Conservation (phyloP, 1,139 yeast species). For the Saccharomyces hybrid region DNA sequence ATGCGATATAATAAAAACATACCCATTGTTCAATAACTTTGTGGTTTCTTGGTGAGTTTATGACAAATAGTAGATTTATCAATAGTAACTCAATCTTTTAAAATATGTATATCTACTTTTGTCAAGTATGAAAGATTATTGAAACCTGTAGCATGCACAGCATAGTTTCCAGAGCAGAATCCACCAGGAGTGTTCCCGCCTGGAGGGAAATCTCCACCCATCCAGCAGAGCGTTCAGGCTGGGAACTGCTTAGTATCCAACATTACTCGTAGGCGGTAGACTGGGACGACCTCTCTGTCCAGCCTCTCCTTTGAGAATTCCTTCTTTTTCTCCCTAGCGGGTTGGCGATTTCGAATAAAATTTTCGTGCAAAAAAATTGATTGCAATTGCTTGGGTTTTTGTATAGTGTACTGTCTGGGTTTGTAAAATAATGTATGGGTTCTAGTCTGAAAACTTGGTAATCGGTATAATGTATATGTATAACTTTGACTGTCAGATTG, state of each 20-base stretch:
- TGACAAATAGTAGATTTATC: neutral
- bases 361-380: neutral
- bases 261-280: neutral
- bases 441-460: neutral
- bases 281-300: neutral
- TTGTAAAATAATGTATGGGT: neutral
- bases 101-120: neutral
- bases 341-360: neutral
- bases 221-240: neutral
- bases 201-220: neutral
- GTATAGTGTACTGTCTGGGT: neutral
- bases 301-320: neutral
- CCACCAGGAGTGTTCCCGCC: neutral
- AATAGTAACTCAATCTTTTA: constrained; percentile 1
- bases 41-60: neutral
- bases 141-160: neutral
- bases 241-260: neutral
- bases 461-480: neutral
- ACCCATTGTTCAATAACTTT: constrained; percentile 15
- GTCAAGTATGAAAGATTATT: neutral
- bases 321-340: neutral
- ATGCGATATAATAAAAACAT: constrained; percentile 8
- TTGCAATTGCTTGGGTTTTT: neutral
- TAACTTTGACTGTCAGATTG: neutral
- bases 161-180: neutral